Conservation (phyloP, 345 rosid genomes). For the Ricinus communis region DNA sequence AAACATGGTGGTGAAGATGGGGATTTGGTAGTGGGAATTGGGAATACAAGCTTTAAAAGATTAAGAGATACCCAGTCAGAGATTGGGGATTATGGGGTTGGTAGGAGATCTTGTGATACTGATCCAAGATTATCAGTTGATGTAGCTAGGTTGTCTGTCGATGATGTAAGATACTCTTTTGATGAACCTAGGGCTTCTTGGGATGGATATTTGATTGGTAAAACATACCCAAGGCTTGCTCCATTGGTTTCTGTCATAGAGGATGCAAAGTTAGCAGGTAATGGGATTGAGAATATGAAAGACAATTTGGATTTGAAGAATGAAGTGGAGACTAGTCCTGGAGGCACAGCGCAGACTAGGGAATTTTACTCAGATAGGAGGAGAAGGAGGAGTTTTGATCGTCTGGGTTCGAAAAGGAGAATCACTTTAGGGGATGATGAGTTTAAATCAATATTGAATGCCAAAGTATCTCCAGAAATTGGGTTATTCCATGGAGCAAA, state of each 20-base stretch:
- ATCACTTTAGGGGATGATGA: slow-evolving; percentile 34
- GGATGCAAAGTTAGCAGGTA: slow-evolving; percentile 46
- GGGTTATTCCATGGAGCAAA: slow-evolving; percentile 49
- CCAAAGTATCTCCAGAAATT: slow-evolving; percentile 45
- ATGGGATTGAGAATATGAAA: slow-evolving; percentile 30
- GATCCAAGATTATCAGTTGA: slow-evolving; percentile 43
- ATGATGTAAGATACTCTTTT: slow-evolving; percentile 46
- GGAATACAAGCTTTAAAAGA: slow-evolving; percentile 14
- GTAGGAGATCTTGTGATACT: slow-evolving; percentile 59
- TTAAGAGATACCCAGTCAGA: slow-evolving; percentile 43
- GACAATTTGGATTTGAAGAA: slow-evolving; percentile 31
- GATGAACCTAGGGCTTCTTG: slow-evolving; percentile 82
- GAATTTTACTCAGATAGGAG: slow-evolving; percentile 30
- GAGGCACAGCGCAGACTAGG: slow-evolving; percentile 36
- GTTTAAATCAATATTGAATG: slow-evolving; percentile 25
- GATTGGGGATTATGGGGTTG: slow-evolving; percentile 42
- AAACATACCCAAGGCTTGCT: slow-evolving; percentile 43
- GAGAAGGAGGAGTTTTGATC: slow-evolving; percentile 33
- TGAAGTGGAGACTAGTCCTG: slow-evolving; percentile 26
- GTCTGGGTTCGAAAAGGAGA: slow-evolving; percentile 21
- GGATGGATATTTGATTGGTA: slow-evolving; percentile 71
- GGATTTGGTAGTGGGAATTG: not conserved
- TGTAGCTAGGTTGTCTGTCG: slow-evolving; percentile 33
- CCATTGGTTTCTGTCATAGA: slow-evolving; percentile 52
- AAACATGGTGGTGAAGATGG: not conserved